Percentiles rank a stretch among this genome's conserved stretches.
Conservation (phyloP, 2,329 filamentous ascomycete species). For the Alternaria alternata region DNA sequence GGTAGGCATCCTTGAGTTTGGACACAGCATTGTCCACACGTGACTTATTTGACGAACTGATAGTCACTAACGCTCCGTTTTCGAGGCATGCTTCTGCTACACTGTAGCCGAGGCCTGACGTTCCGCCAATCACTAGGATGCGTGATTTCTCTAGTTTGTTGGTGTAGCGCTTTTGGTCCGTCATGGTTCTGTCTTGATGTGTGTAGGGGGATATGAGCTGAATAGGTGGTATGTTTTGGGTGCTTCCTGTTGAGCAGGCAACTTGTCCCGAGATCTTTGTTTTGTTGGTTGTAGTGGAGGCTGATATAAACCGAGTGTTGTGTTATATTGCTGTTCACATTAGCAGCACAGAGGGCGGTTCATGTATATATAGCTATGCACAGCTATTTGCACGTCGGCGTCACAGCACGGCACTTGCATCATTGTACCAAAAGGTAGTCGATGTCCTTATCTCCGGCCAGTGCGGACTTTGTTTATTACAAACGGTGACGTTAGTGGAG, state of each 20-base stretch:
- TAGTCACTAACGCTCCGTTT: slow-evolving; percentile 63
- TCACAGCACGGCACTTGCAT: background rate
- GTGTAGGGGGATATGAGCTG: background rate
- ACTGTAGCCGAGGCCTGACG: slow-evolving; percentile 68
- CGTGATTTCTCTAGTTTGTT: slow-evolving; percentile 58
- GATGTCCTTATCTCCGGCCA: background rate
- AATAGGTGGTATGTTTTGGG: background rate
- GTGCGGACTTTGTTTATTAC: background rate
- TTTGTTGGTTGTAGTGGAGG: background rate
- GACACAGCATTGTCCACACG: slow-evolving; percentile 60
- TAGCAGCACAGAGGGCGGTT: background rate
- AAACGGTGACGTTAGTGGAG: background rate
- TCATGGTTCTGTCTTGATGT: slow-evolving; percentile 19
- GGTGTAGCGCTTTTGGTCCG: slow-evolving; percentile 55
- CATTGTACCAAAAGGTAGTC: background rate
- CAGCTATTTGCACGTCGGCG: background rate
- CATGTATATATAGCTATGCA: background rate
- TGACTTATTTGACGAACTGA: slow-evolving; percentile 65
- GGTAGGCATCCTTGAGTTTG: slow-evolving; percentile 56
- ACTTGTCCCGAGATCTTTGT: background rate
- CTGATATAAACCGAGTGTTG: background rate
- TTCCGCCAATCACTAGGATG: slow-evolving; percentile 70
- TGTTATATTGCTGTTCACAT: background rate
- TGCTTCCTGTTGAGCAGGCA: background rate
- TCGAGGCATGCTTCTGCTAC: slow-evolving; percentile 67